Conservation (phyloP, 2,329 filamentous ascomycete genomes). For the Thermothelomyces thermophilus region DNA sequence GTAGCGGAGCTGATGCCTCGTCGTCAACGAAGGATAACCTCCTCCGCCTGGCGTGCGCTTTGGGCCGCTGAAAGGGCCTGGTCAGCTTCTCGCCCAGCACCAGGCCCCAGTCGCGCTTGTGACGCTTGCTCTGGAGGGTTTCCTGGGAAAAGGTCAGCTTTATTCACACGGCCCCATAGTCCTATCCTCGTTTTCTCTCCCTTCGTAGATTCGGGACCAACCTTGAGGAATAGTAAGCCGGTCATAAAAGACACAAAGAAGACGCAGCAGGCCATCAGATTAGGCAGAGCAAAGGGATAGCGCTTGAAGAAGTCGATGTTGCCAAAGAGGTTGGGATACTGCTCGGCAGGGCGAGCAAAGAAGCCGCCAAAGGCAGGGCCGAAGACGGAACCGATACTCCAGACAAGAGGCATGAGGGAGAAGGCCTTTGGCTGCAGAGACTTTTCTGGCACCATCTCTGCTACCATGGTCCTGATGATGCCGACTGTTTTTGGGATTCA, state of each 20-base stretch:
- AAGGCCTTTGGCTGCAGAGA: conserved; percentile 85
- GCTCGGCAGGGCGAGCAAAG: conserved; percentile 71
- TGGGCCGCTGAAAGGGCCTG: conserved; percentile 26
- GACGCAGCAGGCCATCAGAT: conserved; percentile 67
- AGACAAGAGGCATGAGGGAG: conserved; percentile 85
- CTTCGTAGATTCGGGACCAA: conserved; percentile 27
- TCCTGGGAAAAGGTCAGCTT: conserved; percentile 44
- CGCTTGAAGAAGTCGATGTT: conserved; percentile 59
- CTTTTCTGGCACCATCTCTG: conserved; percentile 83
- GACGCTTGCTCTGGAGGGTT: conserved; percentile 67
- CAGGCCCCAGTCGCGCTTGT: conserved; percentile 68
- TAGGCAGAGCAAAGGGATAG: conserved; percentile 81
- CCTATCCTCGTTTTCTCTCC: not conserved
- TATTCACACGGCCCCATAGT: not conserved
- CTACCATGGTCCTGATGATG: conserved; percentile 86
- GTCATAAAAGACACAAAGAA: conserved; percentile 71
- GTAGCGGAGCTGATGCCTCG: conserved; percentile 50
- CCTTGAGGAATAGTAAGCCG: conserved; percentile 71
- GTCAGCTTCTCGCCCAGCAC: conserved; percentile 62
- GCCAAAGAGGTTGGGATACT: conserved; percentile 66
- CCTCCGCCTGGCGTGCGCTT: conserved; percentile 29
- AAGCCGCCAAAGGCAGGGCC: conserved; percentile 84
- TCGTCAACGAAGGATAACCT: conserved; percentile 47
- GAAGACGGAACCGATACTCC: conserved; percentile 80
- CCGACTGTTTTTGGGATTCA: conserved; percentile 51